Evolutionary conservation across 164 flowering plant genomes (phyloP), one percentile per base, ranked within the genome.

Genomic region (grape (Vitis vinifera)): DNA sequence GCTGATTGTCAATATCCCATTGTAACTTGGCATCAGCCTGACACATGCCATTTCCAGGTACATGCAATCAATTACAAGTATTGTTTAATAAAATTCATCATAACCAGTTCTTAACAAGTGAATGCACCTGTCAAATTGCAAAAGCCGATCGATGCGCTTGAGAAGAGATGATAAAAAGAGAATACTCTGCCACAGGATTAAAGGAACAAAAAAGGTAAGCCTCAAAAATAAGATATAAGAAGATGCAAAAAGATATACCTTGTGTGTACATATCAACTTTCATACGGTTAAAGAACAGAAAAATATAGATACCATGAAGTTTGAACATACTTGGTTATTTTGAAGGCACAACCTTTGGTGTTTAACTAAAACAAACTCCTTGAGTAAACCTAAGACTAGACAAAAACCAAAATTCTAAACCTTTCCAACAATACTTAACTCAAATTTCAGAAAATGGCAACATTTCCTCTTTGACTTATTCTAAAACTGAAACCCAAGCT

Each of bases 1-100:
- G 78, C 94, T 90, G 66, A 86, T 75, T 68, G 97, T 89, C 83
- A 95, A 79, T 63, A 91, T 83, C 65, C 98, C 99, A 77, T 91
- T 95, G 80, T 93, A 85, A 82, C 98, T 91, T 50, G 98, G 99
- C 94, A 95, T 93, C 80, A 95, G 71, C 84, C 99, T 94, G 78
- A 60, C 44, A 73, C 66, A 71, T 60, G 63, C 59, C 67, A 69
- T 73, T 59, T 56, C 29, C 63, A 70, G 11, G 50, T 10, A 27
- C 10, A 66, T 51, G 29, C n/a, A 67, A 30, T 55, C 17, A 77
- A 23, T 64, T 57, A 10, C 11, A 63, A 48, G 14, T 49, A 4
- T 23, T 29, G 48, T 59, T 48, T 11, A 7, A 65, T 14, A 30
- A 8, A 62, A 66, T 17, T 12, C 12, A 61, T 64, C 19, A 2